Percentiles rank a stretch among this genome's conserved stretches.
Evolutionary conservation across 202 grass and related monocot genomes (phyloP).

Genomic region (Elaeis oleifera): DNA sequence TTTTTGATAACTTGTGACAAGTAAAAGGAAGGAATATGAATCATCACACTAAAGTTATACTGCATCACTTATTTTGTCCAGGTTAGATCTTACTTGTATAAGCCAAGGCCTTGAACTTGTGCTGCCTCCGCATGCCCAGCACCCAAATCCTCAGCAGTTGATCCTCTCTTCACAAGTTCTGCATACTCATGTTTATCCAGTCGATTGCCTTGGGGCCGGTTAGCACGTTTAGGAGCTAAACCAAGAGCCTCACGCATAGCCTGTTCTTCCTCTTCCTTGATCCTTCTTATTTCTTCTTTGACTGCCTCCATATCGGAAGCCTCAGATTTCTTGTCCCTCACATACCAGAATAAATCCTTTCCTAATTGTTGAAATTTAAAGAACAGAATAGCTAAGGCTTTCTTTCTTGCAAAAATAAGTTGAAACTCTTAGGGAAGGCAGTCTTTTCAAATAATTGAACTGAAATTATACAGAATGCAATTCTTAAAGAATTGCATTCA

Average conservation of each 20-base stretch:
- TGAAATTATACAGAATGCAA: too few relatives aligned
- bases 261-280: slow-evolving; percentile 96
- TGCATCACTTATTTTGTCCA: neutral
- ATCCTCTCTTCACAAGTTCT: slow-evolving; percentile 86
- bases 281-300: slow-evolving; percentile 88
- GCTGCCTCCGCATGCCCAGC: slow-evolving; percentile 87
- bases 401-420: too few relatives aligned
- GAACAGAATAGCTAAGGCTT: neutral
- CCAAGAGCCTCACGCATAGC: slow-evolving; percentile 91
- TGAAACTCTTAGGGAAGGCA: too few relatives aligned
- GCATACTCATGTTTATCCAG: slow-evolving; percentile 97
- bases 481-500: too few relatives aligned
- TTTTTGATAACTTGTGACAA: too few relatives aligned
- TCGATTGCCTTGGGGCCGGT: slow-evolving; percentile 50
- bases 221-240: slow-evolving; percentile 81
- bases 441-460: too few relatives aligned
- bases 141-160: slow-evolving; percentile 86
- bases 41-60: neutral
- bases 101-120: slow-evolving; percentile 82
- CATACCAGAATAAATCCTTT: slow-evolving; percentile 87
- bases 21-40: neutral
- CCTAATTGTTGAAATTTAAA: slow-evolving; percentile 28
- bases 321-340: slow-evolving; percentile 65
- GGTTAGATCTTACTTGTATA: slow-evolving; percentile 67
- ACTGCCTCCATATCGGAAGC: slow-evolving; percentile 37